Conservation (phyloP, 2,329 filamentous ascomycete genomes). For the Alternaria sp. region DNA sequence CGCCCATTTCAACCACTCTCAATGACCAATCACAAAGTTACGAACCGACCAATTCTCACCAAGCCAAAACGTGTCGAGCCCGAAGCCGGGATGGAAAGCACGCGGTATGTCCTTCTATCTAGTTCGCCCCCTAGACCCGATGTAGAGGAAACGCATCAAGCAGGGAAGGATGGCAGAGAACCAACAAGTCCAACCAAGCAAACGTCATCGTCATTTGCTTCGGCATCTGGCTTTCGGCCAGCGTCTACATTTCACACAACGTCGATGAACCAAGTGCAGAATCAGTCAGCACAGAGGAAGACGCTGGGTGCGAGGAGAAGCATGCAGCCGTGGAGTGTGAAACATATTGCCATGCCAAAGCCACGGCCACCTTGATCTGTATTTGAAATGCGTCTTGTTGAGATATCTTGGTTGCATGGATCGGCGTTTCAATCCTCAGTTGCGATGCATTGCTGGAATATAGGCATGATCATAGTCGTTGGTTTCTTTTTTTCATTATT, state of each 20-base stretch:
- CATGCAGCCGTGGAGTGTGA: constrained; percentile 61
- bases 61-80: constrained; percentile 39
- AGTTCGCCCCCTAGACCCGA: constrained; percentile 53
- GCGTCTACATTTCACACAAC: constrained; percentile 56
- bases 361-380: constrained; percentile 29
- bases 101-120: constrained; percentile 59
- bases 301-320: constrained; percentile 61
- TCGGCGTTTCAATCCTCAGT: background rate
- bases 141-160: constrained; percentile 12
- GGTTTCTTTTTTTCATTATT: background rate
- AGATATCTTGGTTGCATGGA: background rate
- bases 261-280: constrained; percentile 47
- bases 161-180: constrained; percentile 12
- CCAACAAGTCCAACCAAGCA: constrained; percentile 20
- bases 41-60: constrained; percentile 43
- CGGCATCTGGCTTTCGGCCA: constrained; percentile 37
- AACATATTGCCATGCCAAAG: constrained; percentile 42
- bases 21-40: constrained; percentile 40
- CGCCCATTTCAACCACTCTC: constrained; percentile 36
- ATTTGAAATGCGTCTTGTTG: background rate
- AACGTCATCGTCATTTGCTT: background rate
- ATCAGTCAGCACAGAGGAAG: constrained; percentile 47
- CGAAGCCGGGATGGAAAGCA: constrained; percentile 33
- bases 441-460: background rate
- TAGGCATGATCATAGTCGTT: background rate